phyloP scores from a whole-genome alignment of 495 filamentous ascomycete genomes.

The Thermothielavioides terrestris region DNA sequence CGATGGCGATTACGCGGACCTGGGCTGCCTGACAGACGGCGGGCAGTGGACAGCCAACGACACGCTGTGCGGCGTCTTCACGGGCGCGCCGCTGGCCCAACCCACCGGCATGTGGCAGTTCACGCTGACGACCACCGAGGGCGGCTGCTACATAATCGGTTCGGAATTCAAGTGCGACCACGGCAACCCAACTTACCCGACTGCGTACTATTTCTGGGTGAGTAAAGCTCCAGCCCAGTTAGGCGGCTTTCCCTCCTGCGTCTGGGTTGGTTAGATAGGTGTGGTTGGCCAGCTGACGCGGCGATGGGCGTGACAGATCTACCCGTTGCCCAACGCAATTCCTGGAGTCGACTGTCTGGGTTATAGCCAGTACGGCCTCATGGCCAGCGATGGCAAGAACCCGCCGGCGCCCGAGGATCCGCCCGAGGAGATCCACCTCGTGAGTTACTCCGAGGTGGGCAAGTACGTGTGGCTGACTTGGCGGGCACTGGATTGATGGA shows the following conservation, averaged over 20 bases:
- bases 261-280: too few relatives aligned
- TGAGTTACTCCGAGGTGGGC: slow-evolving; percentile 9
- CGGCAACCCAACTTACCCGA: neutral
- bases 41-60: slow-evolving; percentile 19
- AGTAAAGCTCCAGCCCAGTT: too few relatives aligned
- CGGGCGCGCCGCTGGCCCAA: neutral
- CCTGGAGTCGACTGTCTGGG: slow-evolving; percentile 12
- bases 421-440: slow-evolving; percentile 10
- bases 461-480: slow-evolving; percentile 23
- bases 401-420: slow-evolving; percentile 7
- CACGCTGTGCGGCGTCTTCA: slow-evolving; percentile 14
- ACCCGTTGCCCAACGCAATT: slow-evolving; percentile 18
- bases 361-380: slow-evolving; percentile 19
- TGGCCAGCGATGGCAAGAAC: slow-evolving; percentile 7
- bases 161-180: slow-evolving; percentile 9
- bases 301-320: too few relatives aligned
- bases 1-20: slow-evolving; percentile 13
- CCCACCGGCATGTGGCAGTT: neutral
- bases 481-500: neutral
- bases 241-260: too few relatives aligned
- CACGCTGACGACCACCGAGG: slow-evolving; percentile 1
- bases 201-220: too few relatives aligned
- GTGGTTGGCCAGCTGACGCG: too few relatives aligned
- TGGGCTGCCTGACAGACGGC: slow-evolving; percentile 19
- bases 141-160: slow-evolving; percentile 11